A percentile compares a stretch with the other conserved stretches of the same genome.
These are phyloP conservation scores for Aeschynomene evenia DNA, from an alignment of 306 rosid species.

Conservation along the genomic window DNA sequence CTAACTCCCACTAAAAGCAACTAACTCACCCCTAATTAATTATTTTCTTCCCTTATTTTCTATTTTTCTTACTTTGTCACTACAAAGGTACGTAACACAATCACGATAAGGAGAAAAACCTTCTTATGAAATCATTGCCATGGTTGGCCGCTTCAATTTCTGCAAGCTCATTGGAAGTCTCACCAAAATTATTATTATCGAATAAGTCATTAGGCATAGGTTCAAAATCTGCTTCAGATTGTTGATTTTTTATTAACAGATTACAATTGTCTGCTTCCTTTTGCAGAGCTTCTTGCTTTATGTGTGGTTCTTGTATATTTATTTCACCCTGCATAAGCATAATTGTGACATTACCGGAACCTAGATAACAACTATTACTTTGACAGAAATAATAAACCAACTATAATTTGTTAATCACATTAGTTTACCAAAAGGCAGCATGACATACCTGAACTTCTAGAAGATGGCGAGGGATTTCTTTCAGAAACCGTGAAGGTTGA, in stretches of 20 bases:
- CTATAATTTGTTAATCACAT: slow-evolving; percentile 5
- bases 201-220: slow-evolving; percentile 44
- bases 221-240: slow-evolving; percentile 40
- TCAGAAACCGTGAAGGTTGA: slow-evolving; percentile 90
- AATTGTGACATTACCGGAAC: slow-evolving; percentile 12
- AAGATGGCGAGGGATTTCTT: slow-evolving; percentile 83
- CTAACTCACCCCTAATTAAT: no score
- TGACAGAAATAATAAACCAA: background rate
- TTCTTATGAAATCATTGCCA: slow-evolving; percentile 68
- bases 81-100: no score
- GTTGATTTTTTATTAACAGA: slow-evolving; percentile 28
- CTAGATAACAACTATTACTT: background rate
- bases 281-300: slow-evolving; percentile 36
- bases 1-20: no score
- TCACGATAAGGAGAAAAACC: slow-evolving; percentile 46
- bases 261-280: slow-evolving; percentile 35
- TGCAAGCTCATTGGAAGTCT: slow-evolving; percentile 46
- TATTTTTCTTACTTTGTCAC: no score
- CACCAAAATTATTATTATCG: slow-evolving; percentile 29
- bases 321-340: slow-evolving; percentile 58
- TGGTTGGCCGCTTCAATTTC: slow-evolving; percentile 42
- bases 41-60: no score
- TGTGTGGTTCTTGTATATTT: slow-evolving; percentile 34
- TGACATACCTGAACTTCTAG: slow-evolving; percentile 74
- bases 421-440: slow-evolving; percentile 10